Conservation (phyloP, 2,329 filamentous ascomycete genomes). For the Pseudomassariella vexata region DNA sequence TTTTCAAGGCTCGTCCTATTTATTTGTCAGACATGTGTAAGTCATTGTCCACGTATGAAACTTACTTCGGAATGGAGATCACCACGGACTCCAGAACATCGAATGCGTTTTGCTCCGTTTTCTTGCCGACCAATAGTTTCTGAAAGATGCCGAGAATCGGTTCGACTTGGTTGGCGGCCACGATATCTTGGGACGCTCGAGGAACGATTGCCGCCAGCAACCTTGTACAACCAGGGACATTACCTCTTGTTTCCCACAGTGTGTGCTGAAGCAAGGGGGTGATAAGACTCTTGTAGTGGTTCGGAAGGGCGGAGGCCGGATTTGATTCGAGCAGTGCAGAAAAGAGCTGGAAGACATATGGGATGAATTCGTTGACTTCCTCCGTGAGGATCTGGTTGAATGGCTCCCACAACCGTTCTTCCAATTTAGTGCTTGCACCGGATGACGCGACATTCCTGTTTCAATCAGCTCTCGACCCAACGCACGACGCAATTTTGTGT, state of each 20-base stretch:
- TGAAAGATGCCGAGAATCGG: conserved; percentile 94
- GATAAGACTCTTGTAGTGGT: conserved; percentile 75
- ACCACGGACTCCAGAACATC: conserved; percentile 83
- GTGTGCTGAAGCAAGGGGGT: conserved; percentile 71
- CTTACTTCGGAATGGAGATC: conserved; percentile 65
- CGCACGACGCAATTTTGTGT: neutral
- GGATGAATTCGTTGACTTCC: conserved; percentile 87
- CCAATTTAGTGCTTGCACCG: conserved; percentile 65
- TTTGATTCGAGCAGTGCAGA: conserved; percentile 86
- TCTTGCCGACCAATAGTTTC: conserved; percentile 74
- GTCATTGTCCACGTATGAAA: conserved; percentile 15
- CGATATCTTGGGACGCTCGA: conserved; percentile 66
- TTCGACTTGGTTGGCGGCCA: conserved; percentile 75
- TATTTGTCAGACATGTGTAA: conserved; percentile 18
- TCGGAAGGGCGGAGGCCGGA: conserved; percentile 69
- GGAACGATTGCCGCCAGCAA: conserved; percentile 80
- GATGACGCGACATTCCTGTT: conserved; percentile 57
- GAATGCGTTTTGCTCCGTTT: conserved; percentile 80
- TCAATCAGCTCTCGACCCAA: conserved; percentile 8
- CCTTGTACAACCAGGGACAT: conserved; percentile 84
- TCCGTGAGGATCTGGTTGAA: conserved; percentile 76
- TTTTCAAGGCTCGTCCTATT: conserved; percentile 58
- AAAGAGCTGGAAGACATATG: conserved; percentile 94
- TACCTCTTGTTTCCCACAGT: conserved; percentile 88
- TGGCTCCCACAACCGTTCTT: conserved; percentile 74